Evolutionary conservation across 306 rosid genomes (phyloP), one percentile per base, ranked within the genome.

Genomic region (Nissolia schottii): DNA sequence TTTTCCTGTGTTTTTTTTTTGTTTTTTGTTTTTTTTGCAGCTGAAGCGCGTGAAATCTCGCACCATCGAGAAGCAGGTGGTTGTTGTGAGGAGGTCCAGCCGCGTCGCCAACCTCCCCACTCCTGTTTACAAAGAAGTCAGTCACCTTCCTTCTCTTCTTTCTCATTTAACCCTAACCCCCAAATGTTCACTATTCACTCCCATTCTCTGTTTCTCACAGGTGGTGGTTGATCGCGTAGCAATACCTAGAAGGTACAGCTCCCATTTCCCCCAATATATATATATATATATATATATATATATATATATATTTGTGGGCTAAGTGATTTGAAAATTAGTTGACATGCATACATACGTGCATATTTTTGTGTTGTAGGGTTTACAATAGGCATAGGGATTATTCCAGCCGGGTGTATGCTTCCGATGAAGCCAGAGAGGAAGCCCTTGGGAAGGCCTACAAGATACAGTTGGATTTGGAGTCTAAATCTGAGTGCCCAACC

Each of bases 71-170:
- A 90, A 84, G 71, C 78, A 88, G 34, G 57, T 76, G 3, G 86
- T 88, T 37, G 84, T 31, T 4, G 88, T 92, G 9, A 81, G 96
- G 76, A 85, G 97, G 64, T 93, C 97, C 10, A 53, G 81, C 76
- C 97, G 92, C 10, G 90, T 88, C 16, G 90, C 93, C 16, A 87
- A 83, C 41, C 13, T 54, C 55, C 85, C 89, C 7, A 9, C 88
- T 40, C 95, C 95, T 5, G 78, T 85, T 73, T 92, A 90, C 81
- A 89, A 83, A 75, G 94, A 86, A 80, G 92, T 83, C 65, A 41
- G 18, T 6, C 9, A 5, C 46, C 3, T 31, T 2, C 6, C 5
- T 34, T 31, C 22, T 15, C 7, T 3, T 14, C 8, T 0, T 48
- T 37, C 29, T 7, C 2, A 32, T n/a, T 51, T 12, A 48, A 7